These are phyloP conservation scores for Botrytis fragariae DNA, from an alignment of 2,329 filamentous ascomycete species.

Conservation along the genomic window DNA sequence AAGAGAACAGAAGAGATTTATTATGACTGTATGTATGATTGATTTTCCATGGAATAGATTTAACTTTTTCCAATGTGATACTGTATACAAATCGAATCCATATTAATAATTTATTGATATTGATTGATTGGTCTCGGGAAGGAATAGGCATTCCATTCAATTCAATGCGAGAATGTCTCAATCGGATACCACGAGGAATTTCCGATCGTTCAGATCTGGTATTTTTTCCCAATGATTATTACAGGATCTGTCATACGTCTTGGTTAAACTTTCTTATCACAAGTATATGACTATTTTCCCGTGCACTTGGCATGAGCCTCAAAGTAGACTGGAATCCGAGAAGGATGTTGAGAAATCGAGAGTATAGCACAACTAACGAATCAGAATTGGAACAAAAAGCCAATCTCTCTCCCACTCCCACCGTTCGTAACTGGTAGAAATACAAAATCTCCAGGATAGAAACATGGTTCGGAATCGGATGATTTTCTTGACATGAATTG, in stretches of 20 bases:
- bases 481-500: not conserved
- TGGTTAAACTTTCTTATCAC: not conserved
- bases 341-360: not conserved
- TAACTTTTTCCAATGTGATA: not conserved
- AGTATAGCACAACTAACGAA: not conserved
- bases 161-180: slow-evolving; percentile 1
- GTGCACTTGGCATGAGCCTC: not conserved
- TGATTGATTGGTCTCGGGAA: slow-evolving; percentile 10
- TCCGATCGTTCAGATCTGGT: not conserved
- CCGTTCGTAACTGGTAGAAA: not conserved
- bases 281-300: not conserved
- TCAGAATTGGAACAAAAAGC: not conserved
- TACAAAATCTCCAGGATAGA: not conserved
- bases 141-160: not conserved
- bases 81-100: not conserved
- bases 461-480: not conserved
- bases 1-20: not conserved
- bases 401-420: not conserved
- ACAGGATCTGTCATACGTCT: not conserved
- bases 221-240: not conserved
- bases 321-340: not conserved
- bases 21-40: not conserved
- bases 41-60: not conserved
- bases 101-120: not conserved
- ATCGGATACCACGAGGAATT: slow-evolving; percentile 7